Percentiles rank a stretch among this genome's conserved stretches.
Conservation (phyloP, 2,329 filamentous ascomycete genomes). For the Penicillium sp. region DNA sequence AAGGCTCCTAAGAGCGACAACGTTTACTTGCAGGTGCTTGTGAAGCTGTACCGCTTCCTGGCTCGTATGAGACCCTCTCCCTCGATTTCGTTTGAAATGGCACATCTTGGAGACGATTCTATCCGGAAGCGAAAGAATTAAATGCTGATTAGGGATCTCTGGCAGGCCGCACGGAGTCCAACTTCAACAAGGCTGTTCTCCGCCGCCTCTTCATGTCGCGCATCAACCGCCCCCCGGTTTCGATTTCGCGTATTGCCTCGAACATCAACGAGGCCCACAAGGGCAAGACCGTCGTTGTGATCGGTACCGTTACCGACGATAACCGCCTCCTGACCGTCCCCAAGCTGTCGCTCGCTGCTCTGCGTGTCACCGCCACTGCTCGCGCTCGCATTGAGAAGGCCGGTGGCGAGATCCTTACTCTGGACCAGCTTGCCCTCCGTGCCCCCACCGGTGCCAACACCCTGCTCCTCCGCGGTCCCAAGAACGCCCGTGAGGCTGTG, state of each 20-base stretch:
- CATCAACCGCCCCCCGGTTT: slow-evolving; percentile 95
- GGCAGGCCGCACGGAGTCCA: slow-evolving; percentile 85
- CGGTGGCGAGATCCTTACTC: slow-evolving; percentile 89
- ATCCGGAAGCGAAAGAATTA: background rate
- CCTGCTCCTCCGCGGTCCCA: slow-evolving; percentile 91
- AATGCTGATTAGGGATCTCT: slow-evolving; percentile 17
- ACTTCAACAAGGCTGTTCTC: slow-evolving; percentile 98
- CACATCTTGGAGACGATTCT: background rate
- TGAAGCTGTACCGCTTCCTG: slow-evolving; percentile 98
- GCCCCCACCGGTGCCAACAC: slow-evolving; percentile 96
- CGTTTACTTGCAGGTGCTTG: slow-evolving; percentile 93
- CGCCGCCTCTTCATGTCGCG: slow-evolving; percentile 97
- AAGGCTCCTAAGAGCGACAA: slow-evolving; percentile 97
- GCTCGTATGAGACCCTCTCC: slow-evolving; percentile 59
- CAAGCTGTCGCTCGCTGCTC: slow-evolving; percentile 88
- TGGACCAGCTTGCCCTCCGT: slow-evolving; percentile 94
- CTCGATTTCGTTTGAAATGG: slow-evolving; percentile 8
- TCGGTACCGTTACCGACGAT: slow-evolving; percentile 96
- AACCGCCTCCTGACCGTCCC: slow-evolving; percentile 86
- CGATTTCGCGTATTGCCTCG: slow-evolving; percentile 79
- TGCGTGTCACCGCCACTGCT: slow-evolving; percentile 94
- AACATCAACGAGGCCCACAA: slow-evolving; percentile 56
- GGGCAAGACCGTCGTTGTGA: slow-evolving; percentile 80
- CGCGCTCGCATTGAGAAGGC: slow-evolving; percentile 89
- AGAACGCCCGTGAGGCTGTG: slow-evolving; percentile 95